These are phyloP conservation scores for Aspergillus tubingensis DNA, from an alignment of 2,329 filamentous ascomycete species.

Conservation along the genomic window DNA sequence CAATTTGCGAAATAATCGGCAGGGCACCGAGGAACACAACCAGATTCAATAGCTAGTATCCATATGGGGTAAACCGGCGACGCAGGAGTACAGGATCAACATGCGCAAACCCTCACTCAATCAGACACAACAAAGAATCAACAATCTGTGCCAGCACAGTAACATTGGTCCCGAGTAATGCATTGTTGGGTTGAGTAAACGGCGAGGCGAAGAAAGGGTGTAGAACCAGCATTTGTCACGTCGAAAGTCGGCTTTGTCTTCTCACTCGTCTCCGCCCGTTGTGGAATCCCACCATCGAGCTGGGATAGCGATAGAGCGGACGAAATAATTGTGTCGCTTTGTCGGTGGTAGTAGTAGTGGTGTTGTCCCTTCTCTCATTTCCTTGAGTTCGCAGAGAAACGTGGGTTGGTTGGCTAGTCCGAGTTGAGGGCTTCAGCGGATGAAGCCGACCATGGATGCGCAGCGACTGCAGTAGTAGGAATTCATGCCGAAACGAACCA, in stretches of 20 bases:
- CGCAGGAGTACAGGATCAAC: background rate
- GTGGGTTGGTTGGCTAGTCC: slow-evolving; percentile 6
- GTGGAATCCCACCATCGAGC: background rate
- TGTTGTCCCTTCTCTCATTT: slow-evolving; percentile 4
- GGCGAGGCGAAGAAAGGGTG: slow-evolving; percentile 6
- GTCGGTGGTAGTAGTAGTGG: background rate
- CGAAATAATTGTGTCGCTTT: background rate
- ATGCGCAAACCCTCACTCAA: background rate
- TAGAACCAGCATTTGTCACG: slow-evolving; percentile 7
- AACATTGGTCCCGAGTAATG: slow-evolving; percentile 5
- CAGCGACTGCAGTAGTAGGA: slow-evolving; percentile 53
- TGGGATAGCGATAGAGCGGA: background rate
- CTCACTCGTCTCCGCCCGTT: background rate
- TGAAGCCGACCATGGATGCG: slow-evolving; percentile 48
- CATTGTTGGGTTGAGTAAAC: slow-evolving; percentile 11
- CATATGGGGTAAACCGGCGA: background rate
- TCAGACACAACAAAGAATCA: background rate
- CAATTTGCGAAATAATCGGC: background rate
- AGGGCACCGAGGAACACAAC: background rate
- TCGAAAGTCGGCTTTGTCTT: background rate
- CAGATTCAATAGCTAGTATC: background rate
- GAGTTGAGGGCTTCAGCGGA: slow-evolving; percentile 31
- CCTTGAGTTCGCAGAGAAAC: slow-evolving; percentile 2
- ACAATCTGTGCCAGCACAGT: slow-evolving; percentile 23
- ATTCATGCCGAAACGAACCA: slow-evolving; percentile 51